Conservation (phyloP, 352 stramenopile genomes). For the Globisporangium iwayamae region DNA sequence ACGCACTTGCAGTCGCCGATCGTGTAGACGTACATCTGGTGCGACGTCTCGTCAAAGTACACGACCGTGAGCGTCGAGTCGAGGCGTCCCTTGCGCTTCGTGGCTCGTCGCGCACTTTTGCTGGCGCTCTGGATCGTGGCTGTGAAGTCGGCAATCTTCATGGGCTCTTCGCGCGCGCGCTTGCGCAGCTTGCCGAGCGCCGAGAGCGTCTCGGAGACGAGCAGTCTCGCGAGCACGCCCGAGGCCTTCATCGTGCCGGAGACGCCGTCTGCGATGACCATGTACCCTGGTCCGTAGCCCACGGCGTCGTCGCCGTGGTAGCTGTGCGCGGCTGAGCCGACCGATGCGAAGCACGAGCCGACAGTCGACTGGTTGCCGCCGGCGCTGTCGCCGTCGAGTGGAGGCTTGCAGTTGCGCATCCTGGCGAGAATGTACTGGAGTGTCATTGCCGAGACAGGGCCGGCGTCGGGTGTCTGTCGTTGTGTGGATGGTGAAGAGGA, state of each 20-base stretch:
- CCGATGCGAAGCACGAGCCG: slow-evolving; percentile 59
- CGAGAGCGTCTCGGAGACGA: slow-evolving; percentile 74
- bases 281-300: slow-evolving; percentile 80
- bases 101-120: slow-evolving; percentile 68
- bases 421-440: slow-evolving; percentile 65
- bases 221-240: slow-evolving; percentile 69
- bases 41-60: slow-evolving; percentile 68
- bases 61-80: slow-evolving; percentile 83
- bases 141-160: slow-evolving; percentile 60
- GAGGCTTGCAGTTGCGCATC: slow-evolving; percentile 68
- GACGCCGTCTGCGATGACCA: slow-evolving; percentile 84
- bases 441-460: slow-evolving; percentile 8
- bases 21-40: slow-evolving; percentile 81
- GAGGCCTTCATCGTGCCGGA: slow-evolving; percentile 85
- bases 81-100: slow-evolving; percentile 73
- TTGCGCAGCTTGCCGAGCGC: slow-evolving; percentile 71
- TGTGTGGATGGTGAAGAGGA: not conserved
- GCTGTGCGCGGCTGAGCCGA: slow-evolving; percentile 68
- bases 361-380: slow-evolving; percentile 1
- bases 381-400: slow-evolving; percentile 28
- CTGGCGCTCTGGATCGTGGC: slow-evolving; percentile 66
- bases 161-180: slow-evolving; percentile 40
- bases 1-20: slow-evolving; percentile 89
- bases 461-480: too few species aligned
- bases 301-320: slow-evolving; percentile 87